These are phyloP conservation scores for Rachicladosporium sp. DNA, from an alignment of 2,329 filamentous ascomycete species.

Conservation along the genomic window DNA sequence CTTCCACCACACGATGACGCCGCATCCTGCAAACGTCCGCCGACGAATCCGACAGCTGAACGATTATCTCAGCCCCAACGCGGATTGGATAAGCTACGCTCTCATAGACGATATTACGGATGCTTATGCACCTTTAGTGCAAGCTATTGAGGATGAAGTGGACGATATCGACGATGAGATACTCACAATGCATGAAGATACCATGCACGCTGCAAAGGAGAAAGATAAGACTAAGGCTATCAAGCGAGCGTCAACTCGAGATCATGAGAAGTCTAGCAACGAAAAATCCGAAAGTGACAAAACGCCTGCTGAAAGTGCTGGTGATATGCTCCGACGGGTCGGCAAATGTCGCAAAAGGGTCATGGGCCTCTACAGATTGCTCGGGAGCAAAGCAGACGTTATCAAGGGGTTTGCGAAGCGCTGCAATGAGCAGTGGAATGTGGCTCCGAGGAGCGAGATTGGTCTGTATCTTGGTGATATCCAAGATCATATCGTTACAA, in stretches of 20 bases:
- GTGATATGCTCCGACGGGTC: conserved; percentile 83
- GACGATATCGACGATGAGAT: conserved; percentile 94
- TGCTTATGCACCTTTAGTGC: conserved; percentile 83
- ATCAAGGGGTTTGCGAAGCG: conserved; percentile 98
- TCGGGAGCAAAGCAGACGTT: conserved; percentile 96
- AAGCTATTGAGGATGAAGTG: conserved; percentile 87
- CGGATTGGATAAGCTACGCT: conserved; percentile 97
- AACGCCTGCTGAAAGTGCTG: conserved; percentile 34
- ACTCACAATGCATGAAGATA: conserved; percentile 59
- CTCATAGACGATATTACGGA: conserved; percentile 98
- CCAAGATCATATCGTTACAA: conserved; percentile 97
- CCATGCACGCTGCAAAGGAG: conserved; percentile 21
- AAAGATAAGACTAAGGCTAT: conserved; percentile 18
- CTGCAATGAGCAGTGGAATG: conserved; percentile 96
- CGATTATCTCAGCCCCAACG: conserved; percentile 83
- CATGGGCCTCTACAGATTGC: conserved; percentile 82
- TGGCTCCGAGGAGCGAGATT: conserved; percentile 88
- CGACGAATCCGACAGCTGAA: conserved; percentile 84
- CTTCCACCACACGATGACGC: conserved; percentile 94
- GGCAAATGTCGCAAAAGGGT: conserved; percentile 94
- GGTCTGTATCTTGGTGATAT: conserved; percentile 97
- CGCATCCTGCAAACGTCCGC: conserved; percentile 90
- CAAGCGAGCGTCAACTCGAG: conserved; percentile 10
- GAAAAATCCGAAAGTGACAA: conserved; percentile 24
- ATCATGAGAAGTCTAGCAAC: conserved; percentile 9